Evolutionary conservation across 2,329 filamentous ascomycete species (phyloP).

Genomic region (Penicillium palitans): DNA sequence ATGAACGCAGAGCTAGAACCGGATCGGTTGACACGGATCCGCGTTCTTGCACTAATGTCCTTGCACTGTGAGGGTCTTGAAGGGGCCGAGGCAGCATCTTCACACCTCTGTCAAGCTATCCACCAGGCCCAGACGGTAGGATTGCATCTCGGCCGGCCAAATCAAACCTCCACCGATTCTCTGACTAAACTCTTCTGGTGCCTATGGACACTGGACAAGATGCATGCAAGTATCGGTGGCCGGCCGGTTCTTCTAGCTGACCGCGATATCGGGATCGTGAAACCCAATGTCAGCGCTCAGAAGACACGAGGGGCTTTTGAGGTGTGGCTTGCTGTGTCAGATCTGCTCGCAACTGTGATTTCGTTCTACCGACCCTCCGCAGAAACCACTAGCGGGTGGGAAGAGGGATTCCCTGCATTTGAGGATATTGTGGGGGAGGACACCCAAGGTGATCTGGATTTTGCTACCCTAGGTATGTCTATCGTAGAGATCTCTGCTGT

Average conservation of each 20-base stretch:
- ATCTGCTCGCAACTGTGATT: slow-evolving; percentile 41
- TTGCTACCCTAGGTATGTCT: slow-evolving; percentile 31
- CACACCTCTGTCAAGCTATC: slow-evolving; percentile 43
- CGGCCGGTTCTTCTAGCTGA: slow-evolving; percentile 43
- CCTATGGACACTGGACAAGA: slow-evolving; percentile 44
- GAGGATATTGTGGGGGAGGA: slow-evolving; percentile 35
- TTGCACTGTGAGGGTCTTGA: slow-evolving; percentile 44
- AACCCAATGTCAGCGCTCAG: slow-evolving; percentile 24
- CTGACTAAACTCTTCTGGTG: slow-evolving; percentile 42
- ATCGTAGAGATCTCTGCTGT: background rate
- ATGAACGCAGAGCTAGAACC: slow-evolving; percentile 42
- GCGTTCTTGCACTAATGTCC: slow-evolving; percentile 42
- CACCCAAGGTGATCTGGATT: slow-evolving; percentile 29
- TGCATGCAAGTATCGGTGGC: slow-evolving; percentile 44
- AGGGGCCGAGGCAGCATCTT: slow-evolving; percentile 42
- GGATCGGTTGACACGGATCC: slow-evolving; percentile 41
- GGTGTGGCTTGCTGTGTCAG: slow-evolving; percentile 42
- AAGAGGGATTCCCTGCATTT: slow-evolving; percentile 41
- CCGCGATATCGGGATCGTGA: slow-evolving; percentile 41
- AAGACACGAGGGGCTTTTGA: slow-evolving; percentile 31
- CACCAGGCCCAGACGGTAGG: slow-evolving; percentile 44
- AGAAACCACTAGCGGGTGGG: slow-evolving; percentile 39
- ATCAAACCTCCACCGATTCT: slow-evolving; percentile 31
- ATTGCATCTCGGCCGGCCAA: slow-evolving; percentile 42
- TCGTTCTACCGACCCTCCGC: slow-evolving; percentile 42